A percentile compares a stretch with the other conserved stretches of the same genome.
These are phyloP conservation scores for Neonectria neomacrospora DNA, from an alignment of 2,329 filamentous ascomycete species.

Conservation along the genomic window DNA sequence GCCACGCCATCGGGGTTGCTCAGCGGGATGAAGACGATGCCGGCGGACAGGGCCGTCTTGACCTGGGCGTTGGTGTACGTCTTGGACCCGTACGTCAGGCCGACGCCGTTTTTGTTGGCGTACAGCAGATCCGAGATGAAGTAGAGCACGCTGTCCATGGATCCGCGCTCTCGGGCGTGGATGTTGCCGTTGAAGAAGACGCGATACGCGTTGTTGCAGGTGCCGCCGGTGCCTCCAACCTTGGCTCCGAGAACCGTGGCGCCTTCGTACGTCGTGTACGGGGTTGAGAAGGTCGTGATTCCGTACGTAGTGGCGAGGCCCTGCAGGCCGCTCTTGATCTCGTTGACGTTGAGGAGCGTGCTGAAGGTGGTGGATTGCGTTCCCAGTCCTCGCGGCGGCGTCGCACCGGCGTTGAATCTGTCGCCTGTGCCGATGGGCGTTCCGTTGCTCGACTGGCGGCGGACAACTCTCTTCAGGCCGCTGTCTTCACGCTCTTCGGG, in stretches of 20 bases:
- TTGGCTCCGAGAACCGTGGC: constrained; percentile 53
- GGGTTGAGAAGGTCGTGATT: constrained; percentile 48
- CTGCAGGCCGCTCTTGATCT: constrained; percentile 27
- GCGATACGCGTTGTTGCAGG: constrained; percentile 50
- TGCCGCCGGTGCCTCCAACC: constrained; percentile 49
- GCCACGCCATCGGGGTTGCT: constrained; percentile 60
- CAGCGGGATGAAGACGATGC: constrained; percentile 50
- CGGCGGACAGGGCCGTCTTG: constrained; percentile 58
- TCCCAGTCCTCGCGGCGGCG: constrained; percentile 38
- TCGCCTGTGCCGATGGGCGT: constrained; percentile 27
- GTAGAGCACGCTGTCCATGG: constrained; percentile 64
- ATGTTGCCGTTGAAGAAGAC: constrained; percentile 62
- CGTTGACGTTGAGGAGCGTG: constrained; percentile 25
- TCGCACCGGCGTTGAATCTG: constrained; percentile 21
- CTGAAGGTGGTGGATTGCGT: constrained; percentile 65
- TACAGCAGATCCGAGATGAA: constrained; percentile 65
- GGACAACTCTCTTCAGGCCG: constrained; percentile 20
- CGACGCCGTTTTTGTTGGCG: constrained; percentile 59
- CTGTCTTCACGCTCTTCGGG: constrained; percentile 20
- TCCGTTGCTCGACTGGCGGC: constrained; percentile 20
- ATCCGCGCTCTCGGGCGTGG: constrained; percentile 65
- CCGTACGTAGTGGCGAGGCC: constrained; percentile 23
- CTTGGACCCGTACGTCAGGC: constrained; percentile 60
- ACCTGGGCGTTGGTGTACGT: constrained; percentile 62
- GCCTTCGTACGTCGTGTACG: constrained; percentile 56